phyloP scores from a whole-genome alignment of 768 basidiomycete genomes.

The Suillus sp. region DNA sequence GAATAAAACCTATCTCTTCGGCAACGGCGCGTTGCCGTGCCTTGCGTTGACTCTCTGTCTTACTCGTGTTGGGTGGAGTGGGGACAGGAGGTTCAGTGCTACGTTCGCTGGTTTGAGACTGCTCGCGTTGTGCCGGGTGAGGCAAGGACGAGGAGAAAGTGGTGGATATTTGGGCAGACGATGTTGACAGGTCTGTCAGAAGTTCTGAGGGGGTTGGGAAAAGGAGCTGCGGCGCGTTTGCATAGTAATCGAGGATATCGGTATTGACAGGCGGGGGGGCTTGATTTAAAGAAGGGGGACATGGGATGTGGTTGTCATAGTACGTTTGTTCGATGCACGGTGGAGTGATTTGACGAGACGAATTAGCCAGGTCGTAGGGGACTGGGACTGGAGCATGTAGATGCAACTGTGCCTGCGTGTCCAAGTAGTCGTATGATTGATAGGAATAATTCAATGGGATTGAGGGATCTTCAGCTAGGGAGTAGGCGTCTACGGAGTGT shows the following conservation, averaged over 20 bases:
- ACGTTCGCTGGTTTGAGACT: not conserved
- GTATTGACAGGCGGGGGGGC: not conserved
- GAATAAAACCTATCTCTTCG: slow-evolving; percentile 54
- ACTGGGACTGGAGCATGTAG: slow-evolving; percentile 34
- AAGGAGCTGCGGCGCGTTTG: slow-evolving; percentile 35
- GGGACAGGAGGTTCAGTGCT: not conserved
- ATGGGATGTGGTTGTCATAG: slow-evolving; percentile 18
- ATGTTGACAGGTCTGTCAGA: slow-evolving; percentile 43
- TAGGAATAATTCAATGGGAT: slow-evolving; percentile 20
- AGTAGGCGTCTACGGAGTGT: not conserved
- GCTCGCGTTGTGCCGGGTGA: not conserved
- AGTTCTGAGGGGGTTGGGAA: slow-evolving; percentile 72
- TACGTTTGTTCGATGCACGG: slow-evolving; percentile 13
- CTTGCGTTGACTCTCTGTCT: slow-evolving; percentile 54
- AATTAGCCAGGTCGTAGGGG: slow-evolving; percentile 16
- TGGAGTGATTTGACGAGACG: slow-evolving; percentile 13
- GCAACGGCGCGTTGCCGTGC: slow-evolving; percentile 60
- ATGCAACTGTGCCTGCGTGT: slow-evolving; percentile 13
- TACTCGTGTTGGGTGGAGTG: slow-evolving; percentile 21
- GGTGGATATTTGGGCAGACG: slow-evolving; percentile 8
- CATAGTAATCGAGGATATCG: slow-evolving; percentile 26
- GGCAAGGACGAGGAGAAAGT: slow-evolving; percentile 3
- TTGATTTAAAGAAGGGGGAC: slow-evolving; percentile 15
- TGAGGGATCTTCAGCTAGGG: slow-evolving; percentile 1
- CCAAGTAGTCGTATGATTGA: slow-evolving; percentile 12